These are phyloP conservation scores for Naganishia friedmannii DNA, from an alignment of 768 basidiomycete genomes.

Conservation along the genomic window DNA sequence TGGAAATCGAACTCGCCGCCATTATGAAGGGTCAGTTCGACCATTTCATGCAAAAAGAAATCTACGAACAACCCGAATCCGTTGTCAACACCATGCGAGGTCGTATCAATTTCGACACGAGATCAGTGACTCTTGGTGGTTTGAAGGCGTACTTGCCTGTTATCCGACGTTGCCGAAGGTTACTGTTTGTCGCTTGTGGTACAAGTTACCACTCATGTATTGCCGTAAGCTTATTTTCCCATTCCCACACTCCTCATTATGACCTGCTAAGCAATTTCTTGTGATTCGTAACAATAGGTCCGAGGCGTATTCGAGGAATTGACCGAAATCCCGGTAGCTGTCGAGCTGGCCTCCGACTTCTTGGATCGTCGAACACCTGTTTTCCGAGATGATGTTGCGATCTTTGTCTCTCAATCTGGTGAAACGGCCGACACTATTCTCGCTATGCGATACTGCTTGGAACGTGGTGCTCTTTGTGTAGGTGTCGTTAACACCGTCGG, in stretches of 20 bases:
- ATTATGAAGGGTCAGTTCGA: conserved; percentile 99
- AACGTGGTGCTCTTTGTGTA: conserved; percentile 91
- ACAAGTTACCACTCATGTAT: conserved; percentile 97
- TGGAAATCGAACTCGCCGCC: conserved; percentile 98
- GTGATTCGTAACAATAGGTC: conserved; percentile 54
- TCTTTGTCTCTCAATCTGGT: conserved; percentile 95
- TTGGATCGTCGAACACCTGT: conserved; percentile 98
- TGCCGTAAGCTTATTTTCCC: conserved; percentile 55
- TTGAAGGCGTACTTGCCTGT: conserved; percentile 91
- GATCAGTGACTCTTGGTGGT: conserved; percentile 89
- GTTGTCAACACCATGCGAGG: conserved; percentile 99
- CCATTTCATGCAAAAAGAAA: conserved; percentile 99
- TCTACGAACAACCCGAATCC: conserved; percentile 95
- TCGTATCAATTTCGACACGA: conserved; percentile 93
- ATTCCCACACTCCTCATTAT: not conserved
- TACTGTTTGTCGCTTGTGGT: conserved; percentile 97
- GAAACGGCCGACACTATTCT: conserved; percentile 98
- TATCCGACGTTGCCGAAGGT: conserved; percentile 87
- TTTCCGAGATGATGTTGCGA: conserved; percentile 95
- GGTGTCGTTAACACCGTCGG: conserved; percentile 99
- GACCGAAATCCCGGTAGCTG: conserved; percentile 95
- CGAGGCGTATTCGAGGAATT: conserved; percentile 98
- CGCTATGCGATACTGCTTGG: conserved; percentile 91
- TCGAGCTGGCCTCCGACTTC: conserved; percentile 97
- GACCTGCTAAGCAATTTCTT: not conserved